Conservation (phyloP, 306 rosid species). For the Vicia villosa region DNA sequence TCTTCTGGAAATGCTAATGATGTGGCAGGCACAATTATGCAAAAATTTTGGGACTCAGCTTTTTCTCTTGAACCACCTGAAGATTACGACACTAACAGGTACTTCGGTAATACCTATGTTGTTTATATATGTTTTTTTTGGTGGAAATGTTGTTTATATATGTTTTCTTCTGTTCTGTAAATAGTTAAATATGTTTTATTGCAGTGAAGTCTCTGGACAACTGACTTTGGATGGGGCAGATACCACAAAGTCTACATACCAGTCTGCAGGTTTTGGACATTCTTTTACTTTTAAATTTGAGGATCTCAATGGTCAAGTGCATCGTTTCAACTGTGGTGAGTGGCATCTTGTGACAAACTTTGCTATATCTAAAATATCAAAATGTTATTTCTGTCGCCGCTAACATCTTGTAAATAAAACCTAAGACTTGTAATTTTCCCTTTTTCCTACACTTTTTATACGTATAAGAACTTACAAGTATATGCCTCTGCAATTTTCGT, state of each 20-base stretch:
- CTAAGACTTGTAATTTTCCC: not conserved
- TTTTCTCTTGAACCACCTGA: constrained; percentile 89
- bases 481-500: constrained; percentile 31
- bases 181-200: constrained; percentile 39
- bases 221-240: constrained; percentile 77
- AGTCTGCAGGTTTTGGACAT: constrained; percentile 79
- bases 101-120: constrained; percentile 32
- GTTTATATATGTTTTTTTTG: constrained; percentile 5
- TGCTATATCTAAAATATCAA: constrained; percentile 17
- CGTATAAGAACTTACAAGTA: not conserved
- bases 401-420: constrained; percentile 14
- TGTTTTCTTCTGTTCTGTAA: constrained; percentile 34
- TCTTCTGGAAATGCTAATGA: constrained; percentile 73
- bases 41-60: constrained; percentile 98
- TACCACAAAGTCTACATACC: constrained; percentile 60
- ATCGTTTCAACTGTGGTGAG: constrained; percentile 86
- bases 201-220: constrained; percentile 80
- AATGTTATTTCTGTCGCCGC: no score
- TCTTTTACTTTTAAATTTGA: constrained; percentile 82
- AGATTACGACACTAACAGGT: constrained; percentile 83
- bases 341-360: constrained; percentile 23
- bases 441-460: not conserved
- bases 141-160: constrained; percentile 1
- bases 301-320: constrained; percentile 80
- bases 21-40: constrained; percentile 84